Percentiles rank a stretch among this genome's conserved stretches.
phyloP scores from a whole-genome alignment of 306 rosid species.

The Styphnolobium japonicum region DNA sequence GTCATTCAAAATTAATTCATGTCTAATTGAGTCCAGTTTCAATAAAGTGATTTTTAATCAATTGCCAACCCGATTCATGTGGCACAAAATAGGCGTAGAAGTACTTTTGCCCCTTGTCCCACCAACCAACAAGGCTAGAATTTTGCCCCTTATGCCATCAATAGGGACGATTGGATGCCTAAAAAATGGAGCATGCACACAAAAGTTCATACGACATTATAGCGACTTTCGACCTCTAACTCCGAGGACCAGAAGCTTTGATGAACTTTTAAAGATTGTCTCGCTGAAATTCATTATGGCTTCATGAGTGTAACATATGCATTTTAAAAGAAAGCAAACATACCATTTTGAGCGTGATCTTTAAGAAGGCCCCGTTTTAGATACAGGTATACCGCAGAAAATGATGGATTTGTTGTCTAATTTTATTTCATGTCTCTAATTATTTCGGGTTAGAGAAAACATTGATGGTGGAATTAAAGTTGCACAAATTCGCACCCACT shows the following conservation, averaged over 20 bases:
- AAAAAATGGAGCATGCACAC: neutral
- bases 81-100: neutral
- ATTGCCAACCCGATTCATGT: neutral
- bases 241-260: neutral
- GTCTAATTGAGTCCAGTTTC: neutral
- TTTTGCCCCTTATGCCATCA: neutral
- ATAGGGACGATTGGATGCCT: neutral
- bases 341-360: constrained; percentile 21
- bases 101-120: neutral
- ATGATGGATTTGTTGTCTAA: neutral
- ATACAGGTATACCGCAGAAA: neutral
- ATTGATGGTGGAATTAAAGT: constrained; percentile 8
- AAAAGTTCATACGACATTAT: constrained; percentile 22
- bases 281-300: neutral
- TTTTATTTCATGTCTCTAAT: constrained; percentile 2
- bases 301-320: constrained; percentile 16
- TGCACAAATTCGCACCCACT: constrained; percentile 44
- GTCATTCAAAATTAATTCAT: neutral
- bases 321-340: neutral
- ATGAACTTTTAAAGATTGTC: neutral
- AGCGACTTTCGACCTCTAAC: constrained; percentile 5
- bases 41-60: neutral
- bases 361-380: constrained; percentile 24
- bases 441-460: constrained; percentile 16
- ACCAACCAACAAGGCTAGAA: neutral